Evolutionary conservation across 306 rosid genomes (phyloP).

Genomic region (Cucumis cinereus): DNA sequence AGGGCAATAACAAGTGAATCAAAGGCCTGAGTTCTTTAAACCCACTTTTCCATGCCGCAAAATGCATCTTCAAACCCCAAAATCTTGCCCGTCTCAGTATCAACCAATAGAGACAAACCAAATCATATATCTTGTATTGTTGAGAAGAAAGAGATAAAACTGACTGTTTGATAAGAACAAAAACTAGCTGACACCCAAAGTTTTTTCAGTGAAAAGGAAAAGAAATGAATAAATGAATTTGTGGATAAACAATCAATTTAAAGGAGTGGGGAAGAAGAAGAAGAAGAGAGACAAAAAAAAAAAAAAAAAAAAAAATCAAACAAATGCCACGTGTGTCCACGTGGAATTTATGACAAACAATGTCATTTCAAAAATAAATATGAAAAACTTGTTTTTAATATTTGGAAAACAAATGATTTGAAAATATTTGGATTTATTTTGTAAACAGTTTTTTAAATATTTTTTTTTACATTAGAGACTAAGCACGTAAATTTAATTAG

Average conservation of each 20-base stretch:
- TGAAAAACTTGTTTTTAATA: too few relatives aligned
- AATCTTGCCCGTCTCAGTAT: neutral
- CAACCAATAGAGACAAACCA: neutral
- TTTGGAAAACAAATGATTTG: too few relatives aligned
- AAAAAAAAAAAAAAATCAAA: neutral
- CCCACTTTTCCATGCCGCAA: constrained; percentile 14
- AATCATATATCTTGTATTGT: neutral
- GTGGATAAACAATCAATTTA: neutral
- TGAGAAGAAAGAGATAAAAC: neutral
- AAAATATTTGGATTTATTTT: too few relatives aligned
- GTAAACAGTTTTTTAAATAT: too few relatives aligned
- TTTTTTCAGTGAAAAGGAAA: neutral
- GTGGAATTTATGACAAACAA: neutral
- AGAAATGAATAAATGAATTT: neutral
- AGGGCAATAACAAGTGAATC: constrained; percentile 56
- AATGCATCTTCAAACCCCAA: neutral
- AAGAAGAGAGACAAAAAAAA: too few relatives aligned
- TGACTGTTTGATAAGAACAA: neutral
- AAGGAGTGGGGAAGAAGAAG: neutral
- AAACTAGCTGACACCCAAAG: neutral
- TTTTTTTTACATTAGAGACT: too few relatives aligned
- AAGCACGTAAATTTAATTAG: too few relatives aligned
- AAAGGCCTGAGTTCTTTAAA: constrained; percentile 36
- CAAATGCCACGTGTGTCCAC: neutral
- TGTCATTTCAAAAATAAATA: too few relatives aligned